A percentile compares a stretch with the other conserved stretches of the same genome.
These are phyloP conservation scores for Tetraselmis striata DNA, from an alignment of 139 green algal species.

Conservation along the genomic window DNA sequence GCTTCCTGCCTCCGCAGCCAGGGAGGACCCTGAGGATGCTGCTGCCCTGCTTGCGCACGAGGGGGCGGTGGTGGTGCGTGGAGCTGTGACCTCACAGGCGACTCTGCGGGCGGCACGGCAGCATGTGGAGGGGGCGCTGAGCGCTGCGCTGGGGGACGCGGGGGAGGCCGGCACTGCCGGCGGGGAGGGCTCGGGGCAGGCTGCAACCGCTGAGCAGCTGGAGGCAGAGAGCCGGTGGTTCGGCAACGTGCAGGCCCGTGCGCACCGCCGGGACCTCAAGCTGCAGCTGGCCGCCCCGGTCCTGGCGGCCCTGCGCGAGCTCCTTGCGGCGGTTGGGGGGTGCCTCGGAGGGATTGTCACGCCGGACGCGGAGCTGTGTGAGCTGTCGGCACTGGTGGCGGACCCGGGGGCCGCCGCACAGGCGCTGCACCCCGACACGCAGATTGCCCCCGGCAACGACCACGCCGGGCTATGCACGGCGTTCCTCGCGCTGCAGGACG, in stretches of 20 bases:
- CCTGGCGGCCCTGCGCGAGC: not conserved
- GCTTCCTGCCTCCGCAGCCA: not conserved
- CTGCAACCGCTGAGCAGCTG: not conserved
- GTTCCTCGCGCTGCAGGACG: not conserved
- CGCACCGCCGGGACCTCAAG: not conserved
- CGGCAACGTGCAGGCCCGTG: not conserved
- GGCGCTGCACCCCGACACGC: not conserved
- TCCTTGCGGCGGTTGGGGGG: not conserved
- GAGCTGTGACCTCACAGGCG: not conserved
- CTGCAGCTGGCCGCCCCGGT: not conserved
- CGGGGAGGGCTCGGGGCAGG: not conserved
- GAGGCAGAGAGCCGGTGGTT: not conserved
- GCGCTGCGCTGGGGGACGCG: not conserved
- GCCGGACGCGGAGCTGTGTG: not conserved
- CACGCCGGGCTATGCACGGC: not conserved
- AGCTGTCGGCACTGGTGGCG: not conserved
- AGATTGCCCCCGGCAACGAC: not conserved
- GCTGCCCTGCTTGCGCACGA: not conserved
- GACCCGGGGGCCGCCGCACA: not conserved
- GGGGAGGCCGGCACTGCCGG: not conserved
- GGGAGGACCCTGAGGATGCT: not conserved
- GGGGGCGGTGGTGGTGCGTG: not conserved
- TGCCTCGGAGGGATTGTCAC: not conserved
- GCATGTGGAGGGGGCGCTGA: not conserved
- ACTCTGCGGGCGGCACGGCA: not conserved